phyloP scores from a whole-genome alignment of 2,329 filamentous ascomycete genomes.

The Penicillium fuscoglaucum region DNA sequence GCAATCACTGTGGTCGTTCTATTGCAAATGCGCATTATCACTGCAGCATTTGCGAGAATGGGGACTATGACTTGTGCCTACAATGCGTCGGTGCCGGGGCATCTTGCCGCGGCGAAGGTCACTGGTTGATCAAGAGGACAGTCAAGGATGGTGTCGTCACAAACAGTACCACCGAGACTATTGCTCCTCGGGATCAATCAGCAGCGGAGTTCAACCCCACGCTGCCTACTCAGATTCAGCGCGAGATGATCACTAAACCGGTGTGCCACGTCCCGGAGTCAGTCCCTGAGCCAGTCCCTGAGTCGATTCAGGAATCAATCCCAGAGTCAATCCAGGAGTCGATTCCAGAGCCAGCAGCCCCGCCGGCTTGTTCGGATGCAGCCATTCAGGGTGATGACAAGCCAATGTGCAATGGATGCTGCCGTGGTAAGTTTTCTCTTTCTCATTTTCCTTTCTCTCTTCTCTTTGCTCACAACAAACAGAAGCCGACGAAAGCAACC shows the following conservation, averaged over 20 bases:
- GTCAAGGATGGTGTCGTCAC: slow-evolving; percentile 76
- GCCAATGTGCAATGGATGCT: slow-evolving; percentile 65
- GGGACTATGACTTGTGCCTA: slow-evolving; percentile 91
- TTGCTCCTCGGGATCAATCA: slow-evolving; percentile 63
- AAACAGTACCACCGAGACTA: slow-evolving; percentile 80
- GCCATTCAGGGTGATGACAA: slow-evolving; percentile 24
- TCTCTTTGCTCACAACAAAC: slow-evolving; percentile 21
- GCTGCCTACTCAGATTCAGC: slow-evolving; percentile 10
- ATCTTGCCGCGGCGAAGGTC: slow-evolving; percentile 73
- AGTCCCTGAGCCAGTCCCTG: slow-evolving; percentile 25
- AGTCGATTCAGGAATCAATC: slow-evolving; percentile 8
- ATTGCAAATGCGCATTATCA: slow-evolving; percentile 87
- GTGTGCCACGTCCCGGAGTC: slow-evolving; percentile 15
- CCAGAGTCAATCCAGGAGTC: slow-evolving; percentile 27
- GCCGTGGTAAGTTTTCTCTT: slow-evolving; percentile 52
- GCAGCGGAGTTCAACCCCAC: slow-evolving; percentile 17
- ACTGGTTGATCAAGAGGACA: slow-evolving; percentile 93
- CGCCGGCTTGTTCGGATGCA: slow-evolving; percentile 18
- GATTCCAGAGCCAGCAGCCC: slow-evolving; percentile 16
- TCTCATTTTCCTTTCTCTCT: not conserved
- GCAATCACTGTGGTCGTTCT: slow-evolving; percentile 80
- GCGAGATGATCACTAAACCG: slow-evolving; percentile 18
- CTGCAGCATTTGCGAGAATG: slow-evolving; percentile 88
- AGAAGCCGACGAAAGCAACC: slow-evolving; percentile 73
- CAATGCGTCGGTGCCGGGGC: slow-evolving; percentile 73